Base-by-base conservation (phyloP, 495 filamentous ascomycete genomes). In the Astrothelium macrocarpum region DNA sequence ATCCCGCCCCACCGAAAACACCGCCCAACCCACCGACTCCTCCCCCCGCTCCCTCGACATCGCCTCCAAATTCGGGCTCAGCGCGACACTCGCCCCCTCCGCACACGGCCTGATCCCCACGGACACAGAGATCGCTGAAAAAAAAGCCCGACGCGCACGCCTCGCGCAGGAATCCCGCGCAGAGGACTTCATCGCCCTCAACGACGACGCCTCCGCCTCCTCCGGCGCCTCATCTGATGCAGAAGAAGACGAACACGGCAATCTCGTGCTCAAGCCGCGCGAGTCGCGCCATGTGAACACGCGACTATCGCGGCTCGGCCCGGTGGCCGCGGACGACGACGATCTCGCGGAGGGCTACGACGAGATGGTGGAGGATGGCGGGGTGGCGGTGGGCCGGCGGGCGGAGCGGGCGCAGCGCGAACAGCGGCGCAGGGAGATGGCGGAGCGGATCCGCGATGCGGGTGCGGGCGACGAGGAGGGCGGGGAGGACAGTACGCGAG, bases 291-390 rank as follows among this genome's bases (percentile, higher is more conserved):
- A n/a, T n/a, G n/a, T n/a, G n/a, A n/a, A n/a, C n/a, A n/a, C n/a
- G n/a, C n/a, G n/a, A n/a, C n/a, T n/a, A n/a, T n/a, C n/a, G n/a
- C n/a, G n/a, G n/a, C n/a, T 49, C 43, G 11, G 18, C 3, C 9
- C 80, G 94, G n/a, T 81, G 97, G 10, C 81, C 90, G 2, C 80
- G 81, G 91, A 96, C 60, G 93, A 97, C 70, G 94, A 97, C 71
- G 90, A 96, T 71, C 83, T 97, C n/a, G 87, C 86, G 32, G 94
- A 98, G 76, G 91, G 91, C 2, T 96, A 95, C 71, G 92, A 95
- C 61, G 90, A 96, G 64, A 96, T 89, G 67, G 87, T 93, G 18
- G 87, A 91, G 23, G 93, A 96, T 71, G 91, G 87, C 18, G 82
- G 82, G 32, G 83, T 96, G 12, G 81, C 89, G 1, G 80, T 97